phyloP scores from a whole-genome alignment of 1,284 basidiomycete species.

The Singerocomus inundabilis region DNA sequence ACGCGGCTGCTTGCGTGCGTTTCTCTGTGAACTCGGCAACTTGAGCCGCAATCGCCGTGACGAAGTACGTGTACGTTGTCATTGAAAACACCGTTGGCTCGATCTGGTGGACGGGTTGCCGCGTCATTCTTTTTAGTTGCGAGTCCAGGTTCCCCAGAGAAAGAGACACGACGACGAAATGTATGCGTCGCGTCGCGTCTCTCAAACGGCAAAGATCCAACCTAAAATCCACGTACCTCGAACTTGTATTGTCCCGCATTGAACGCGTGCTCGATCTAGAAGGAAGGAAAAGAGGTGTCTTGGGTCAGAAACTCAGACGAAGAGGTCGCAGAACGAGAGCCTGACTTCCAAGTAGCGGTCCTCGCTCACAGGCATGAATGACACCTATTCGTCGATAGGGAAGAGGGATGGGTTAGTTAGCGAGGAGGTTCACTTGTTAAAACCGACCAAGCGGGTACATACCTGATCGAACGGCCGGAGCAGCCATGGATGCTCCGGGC shows the following conservation, averaged over 20 bases:
- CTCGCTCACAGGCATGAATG: conserved; percentile 47
- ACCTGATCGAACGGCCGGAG: conserved; percentile 67
- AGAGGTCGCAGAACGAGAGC: no score
- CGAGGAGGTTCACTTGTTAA: no score
- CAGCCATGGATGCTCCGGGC: conserved; percentile 54
- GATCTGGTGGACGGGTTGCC: conserved; percentile 46
- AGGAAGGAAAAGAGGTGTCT: no score
- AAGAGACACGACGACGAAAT: no score
- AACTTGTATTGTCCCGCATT: conserved; percentile 62
- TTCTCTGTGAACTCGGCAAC: conserved; percentile 42
- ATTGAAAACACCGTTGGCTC: conserved; percentile 54
- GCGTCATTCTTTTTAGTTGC: no score
- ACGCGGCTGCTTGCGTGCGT: conserved; percentile 37
- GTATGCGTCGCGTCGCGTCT: no score
- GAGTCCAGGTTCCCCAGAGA: no score
- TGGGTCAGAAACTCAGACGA: no score
- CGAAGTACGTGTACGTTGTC: conserved; percentile 47
- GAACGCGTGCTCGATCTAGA: conserved; percentile 54
- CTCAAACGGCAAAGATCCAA: no score
- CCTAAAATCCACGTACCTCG: no score
- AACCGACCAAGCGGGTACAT: background rate
- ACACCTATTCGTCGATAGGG: conserved; percentile 35
- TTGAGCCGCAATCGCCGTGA: conserved; percentile 43
- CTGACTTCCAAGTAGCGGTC: conserved; percentile 44
- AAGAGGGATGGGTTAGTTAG: no score